Percentiles rank a stretch among this genome's conserved stretches.
Conservation (phyloP, 371 early-diverging fungal species). For the Coemansia sp. region DNA sequence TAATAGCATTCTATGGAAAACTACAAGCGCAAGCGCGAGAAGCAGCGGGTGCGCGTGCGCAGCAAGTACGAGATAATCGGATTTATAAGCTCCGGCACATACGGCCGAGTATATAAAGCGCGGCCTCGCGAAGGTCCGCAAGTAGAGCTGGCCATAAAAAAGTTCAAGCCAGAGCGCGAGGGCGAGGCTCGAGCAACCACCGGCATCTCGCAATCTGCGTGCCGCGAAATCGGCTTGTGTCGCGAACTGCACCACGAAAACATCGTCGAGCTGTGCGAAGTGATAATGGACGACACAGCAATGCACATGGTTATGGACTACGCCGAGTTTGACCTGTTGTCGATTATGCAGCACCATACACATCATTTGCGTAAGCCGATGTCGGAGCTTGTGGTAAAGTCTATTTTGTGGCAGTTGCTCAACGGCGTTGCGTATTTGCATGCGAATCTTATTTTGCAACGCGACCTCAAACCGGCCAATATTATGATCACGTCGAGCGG, state of each 20-base stretch:
- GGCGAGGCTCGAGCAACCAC: conserved; percentile 71
- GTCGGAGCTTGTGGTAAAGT: conserved; percentile 80
- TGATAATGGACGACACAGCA: conserved; percentile 82
- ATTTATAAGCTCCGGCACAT: conserved; percentile 91
- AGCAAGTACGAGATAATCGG: conserved; percentile 83
- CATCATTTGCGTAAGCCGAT: conserved; percentile 78
- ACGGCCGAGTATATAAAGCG: conserved; percentile 92
- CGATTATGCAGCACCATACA: conserved; percentile 80
- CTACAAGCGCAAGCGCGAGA: conserved; percentile 50
- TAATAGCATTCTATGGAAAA: conserved; percentile 36
- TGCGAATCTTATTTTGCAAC: conserved; percentile 89
- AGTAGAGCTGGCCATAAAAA: conserved; percentile 66
- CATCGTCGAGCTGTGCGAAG: conserved; percentile 79
- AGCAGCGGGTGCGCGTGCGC: conserved; percentile 61
- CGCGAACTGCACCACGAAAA: conserved; percentile 87
- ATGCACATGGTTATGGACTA: conserved; percentile 95
- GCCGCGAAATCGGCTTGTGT: conserved; percentile 90
- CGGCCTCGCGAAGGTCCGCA: conserved; percentile 59
- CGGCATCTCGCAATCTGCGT: conserved; percentile 93
- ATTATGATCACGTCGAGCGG: conserved; percentile 83
- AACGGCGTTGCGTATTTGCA: conserved; percentile 90
- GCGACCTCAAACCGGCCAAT: conserved; percentile 92
- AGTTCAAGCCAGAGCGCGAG: conserved; percentile 93
- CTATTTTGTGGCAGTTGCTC: conserved; percentile 85
- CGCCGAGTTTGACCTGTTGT: conserved; percentile 87